phyloP scores from a whole-genome alignment of 2,329 filamentous ascomycete species.

The Cercospora sp. region DNA sequence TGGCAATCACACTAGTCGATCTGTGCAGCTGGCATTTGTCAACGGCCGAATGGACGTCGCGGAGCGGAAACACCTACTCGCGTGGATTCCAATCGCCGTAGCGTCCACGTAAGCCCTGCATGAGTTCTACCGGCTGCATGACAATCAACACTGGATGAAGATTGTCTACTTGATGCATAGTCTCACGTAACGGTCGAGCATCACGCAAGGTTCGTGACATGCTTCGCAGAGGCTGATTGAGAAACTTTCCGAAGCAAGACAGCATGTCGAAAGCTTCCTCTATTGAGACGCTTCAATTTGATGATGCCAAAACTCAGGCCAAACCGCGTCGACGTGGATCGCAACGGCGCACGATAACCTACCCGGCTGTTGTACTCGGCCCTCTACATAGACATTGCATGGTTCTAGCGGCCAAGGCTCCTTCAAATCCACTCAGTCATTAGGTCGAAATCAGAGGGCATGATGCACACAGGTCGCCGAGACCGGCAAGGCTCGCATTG shows the following conservation, averaged over 20 bases:
- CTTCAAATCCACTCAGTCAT: background rate
- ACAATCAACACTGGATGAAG: background rate
- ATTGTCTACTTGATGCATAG: background rate
- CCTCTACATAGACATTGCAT: background rate
- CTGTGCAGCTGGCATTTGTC: background rate
- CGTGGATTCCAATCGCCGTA: background rate
- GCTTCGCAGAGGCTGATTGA: background rate
- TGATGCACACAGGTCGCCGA: background rate
- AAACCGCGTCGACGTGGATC: background rate
- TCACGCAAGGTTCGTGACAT: background rate
- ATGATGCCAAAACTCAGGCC: background rate
- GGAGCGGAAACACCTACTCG: background rate
- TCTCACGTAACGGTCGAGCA: background rate
- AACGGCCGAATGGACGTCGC: background rate
- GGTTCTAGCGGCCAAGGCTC: background rate
- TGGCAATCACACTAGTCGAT: background rate
- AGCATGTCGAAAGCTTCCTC: background rate
- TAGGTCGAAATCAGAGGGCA: background rate
- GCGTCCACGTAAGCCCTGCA: background rate
- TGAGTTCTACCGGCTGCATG: background rate
- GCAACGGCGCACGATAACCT: background rate
- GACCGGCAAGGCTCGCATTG: background rate
- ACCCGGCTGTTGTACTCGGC: background rate
- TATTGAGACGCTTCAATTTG: background rate
- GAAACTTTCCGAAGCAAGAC: background rate